Base-by-base conservation (phyloP, 2,329 filamentous ascomycete genomes). In the Ambrosiella xylebori region DNA sequence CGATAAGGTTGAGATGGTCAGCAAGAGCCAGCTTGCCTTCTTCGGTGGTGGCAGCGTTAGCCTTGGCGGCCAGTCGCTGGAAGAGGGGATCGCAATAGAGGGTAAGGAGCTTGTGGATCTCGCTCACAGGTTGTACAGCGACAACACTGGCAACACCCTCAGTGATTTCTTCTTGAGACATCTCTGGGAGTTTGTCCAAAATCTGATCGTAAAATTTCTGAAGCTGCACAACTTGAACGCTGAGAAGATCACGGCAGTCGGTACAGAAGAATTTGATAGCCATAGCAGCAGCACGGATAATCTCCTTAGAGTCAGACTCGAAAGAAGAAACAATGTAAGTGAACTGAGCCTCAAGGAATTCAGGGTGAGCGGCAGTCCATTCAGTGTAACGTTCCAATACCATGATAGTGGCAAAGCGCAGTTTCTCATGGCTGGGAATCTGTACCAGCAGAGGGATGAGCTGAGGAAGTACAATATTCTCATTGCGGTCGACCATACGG, bases 331-430 rank as follows among this genome's bases (percentile, higher is more conserved):
- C 90, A 65, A 98, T 95, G 71, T 95, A 98, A 65, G 88, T 89
- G 67, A 98, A 86, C 70, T 98, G 93, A 7, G 87, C 79, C 69
- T 95, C 86, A 7, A 98, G 76, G 51, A 91, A 95, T 60, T 96
- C 88, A 0, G 91, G 88, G 66, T 98, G 93, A 53, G 88, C 83
- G 4, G 93, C 82, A 0, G 94, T 98, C 93, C 93, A 98, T 69
- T 97, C 91, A 0, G 94, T 98, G 68, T 98, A 98, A 62, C 93
- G 81, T 41, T 89, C 93, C 19, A 98, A 79, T 2, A 94, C 90
- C 89, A 98, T 96, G 66, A 97, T 95, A 5, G 91, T 91, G 62
- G 95, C 91, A 71, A 98, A 98, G 7, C 90, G 88, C n/a, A 98
- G 79, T 73, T 97, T 98, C 71, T 97, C 88, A 65, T 98, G 93